phyloP scores from a whole-genome alignment of 23 red algal genomes.

The Gracilariopsis chorda region DNA sequence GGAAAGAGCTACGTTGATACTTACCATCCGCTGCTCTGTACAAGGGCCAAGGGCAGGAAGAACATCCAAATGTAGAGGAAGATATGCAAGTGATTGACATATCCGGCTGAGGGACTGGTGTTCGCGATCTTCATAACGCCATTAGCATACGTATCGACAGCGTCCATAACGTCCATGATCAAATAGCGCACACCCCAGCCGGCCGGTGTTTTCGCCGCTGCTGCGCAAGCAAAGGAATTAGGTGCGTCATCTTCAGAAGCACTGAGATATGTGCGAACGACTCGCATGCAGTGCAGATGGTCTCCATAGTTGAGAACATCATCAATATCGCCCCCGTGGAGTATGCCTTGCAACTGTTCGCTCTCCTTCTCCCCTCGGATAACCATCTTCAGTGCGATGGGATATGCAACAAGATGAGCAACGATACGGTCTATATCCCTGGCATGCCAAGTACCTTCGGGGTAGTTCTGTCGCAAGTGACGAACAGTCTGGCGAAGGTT shows the following conservation, averaged over 20 bases:
- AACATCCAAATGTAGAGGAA: conserved; percentile 60
- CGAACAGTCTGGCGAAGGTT: conserved; percentile 3
- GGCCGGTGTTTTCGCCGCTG: neutral
- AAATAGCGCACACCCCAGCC: conserved; percentile 16
- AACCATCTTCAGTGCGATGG: conserved; percentile 41
- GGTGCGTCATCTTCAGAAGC: conserved; percentile 14
- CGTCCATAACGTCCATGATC: conserved; percentile 13
- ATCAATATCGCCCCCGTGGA: neutral
- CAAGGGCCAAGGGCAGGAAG: conserved; percentile 24
- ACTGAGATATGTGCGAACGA: conserved; percentile 15
- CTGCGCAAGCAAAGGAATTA: neutral
- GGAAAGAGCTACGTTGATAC: neutral
- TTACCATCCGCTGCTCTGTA: conserved; percentile 52
- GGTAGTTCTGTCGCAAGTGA: conserved; percentile 7
- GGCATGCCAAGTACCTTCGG: conserved; percentile 7
- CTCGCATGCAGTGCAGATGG: conserved; percentile 18
- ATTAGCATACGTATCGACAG: neutral
- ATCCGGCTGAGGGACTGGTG: neutral
- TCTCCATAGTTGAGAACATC: neutral
- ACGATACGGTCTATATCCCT: conserved; percentile 27
- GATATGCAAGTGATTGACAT: conserved; percentile 22
- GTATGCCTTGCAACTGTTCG: neutral
- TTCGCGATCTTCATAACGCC: neutral
- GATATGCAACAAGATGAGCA: conserved; percentile 25
- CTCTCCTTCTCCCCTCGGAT: conserved; percentile 16